Conservation (phyloP, 306 rosid species). For the Prunus mira region DNA sequence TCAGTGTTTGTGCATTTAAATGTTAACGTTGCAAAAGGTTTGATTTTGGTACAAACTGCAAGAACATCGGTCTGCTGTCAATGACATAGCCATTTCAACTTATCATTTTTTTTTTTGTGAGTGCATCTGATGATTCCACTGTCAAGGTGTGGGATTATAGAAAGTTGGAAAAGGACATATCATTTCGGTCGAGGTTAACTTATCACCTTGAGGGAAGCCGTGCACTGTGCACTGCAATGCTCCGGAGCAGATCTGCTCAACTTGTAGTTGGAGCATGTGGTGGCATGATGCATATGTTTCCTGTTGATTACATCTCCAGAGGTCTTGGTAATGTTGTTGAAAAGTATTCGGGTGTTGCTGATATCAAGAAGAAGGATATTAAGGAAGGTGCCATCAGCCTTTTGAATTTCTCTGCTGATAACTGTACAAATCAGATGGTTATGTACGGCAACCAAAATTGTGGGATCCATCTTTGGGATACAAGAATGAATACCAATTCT, state of each 20-base stretch:
- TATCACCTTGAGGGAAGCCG: slow-evolving; percentile 96
- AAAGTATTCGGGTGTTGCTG: slow-evolving; percentile 92
- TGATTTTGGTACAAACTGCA: slow-evolving; percentile 36
- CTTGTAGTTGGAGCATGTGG: slow-evolving; percentile 93
- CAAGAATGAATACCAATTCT: slow-evolving; percentile 67
- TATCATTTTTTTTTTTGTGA: slow-evolving; percentile 84
- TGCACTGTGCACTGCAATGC: slow-evolving; percentile 78
- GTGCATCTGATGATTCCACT: slow-evolving; percentile 93
- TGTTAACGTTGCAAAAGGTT: no score
- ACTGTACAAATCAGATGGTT: slow-evolving; percentile 46
- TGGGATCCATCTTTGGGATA: slow-evolving; percentile 96
- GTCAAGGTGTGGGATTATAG: slow-evolving; percentile 96
- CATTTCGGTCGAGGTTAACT: slow-evolving; percentile 90
- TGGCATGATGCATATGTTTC: slow-evolving; percentile 83
- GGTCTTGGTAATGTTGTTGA: slow-evolving; percentile 87
- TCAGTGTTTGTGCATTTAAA: no score
- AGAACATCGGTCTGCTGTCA: slow-evolving; percentile 93
- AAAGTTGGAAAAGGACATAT: slow-evolving; percentile 92
- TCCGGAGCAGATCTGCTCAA: slow-evolving; percentile 68
- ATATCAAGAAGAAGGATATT: slow-evolving; percentile 79
- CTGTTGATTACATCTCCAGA: slow-evolving; percentile 84
- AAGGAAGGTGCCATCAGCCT: slow-evolving; percentile 88
- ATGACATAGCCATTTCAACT: slow-evolving; percentile 78
- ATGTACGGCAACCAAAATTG: slow-evolving; percentile 92
- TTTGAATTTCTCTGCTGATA: slow-evolving; percentile 63